A percentile compares a stretch with the other conserved stretches of the same genome.
These are phyloP conservation scores for Purpureocillium lavendulum DNA, from an alignment of 2,329 filamentous ascomycete genomes.

Conservation along the genomic window DNA sequence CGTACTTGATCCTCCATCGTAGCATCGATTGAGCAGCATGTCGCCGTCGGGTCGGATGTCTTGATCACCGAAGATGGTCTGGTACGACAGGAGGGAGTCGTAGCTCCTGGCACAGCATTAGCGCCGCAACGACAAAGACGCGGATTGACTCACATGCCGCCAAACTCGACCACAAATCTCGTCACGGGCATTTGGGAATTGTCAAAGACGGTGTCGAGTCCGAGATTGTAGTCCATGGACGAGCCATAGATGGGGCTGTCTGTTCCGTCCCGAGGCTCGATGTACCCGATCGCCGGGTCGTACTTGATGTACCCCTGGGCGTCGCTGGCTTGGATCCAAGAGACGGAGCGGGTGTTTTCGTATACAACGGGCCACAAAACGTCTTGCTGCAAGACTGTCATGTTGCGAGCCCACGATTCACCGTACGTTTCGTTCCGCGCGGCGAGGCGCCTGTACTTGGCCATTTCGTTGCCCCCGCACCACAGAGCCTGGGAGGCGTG, in stretches of 20 bases:
- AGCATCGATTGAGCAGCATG: too few relatives aligned
- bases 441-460: slow-evolving; percentile 38
- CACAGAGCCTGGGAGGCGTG: slow-evolving; percentile 46
- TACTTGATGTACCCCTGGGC: slow-evolving; percentile 52
- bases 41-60: too few relatives aligned
- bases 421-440: slow-evolving; percentile 21
- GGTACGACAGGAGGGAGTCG: slow-evolving; percentile 44
- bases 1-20: too few relatives aligned
- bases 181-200: slow-evolving; percentile 41
- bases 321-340: slow-evolving; percentile 50
- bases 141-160: slow-evolving; percentile 52
- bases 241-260: slow-evolving; percentile 46
- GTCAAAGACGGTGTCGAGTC: slow-evolving; percentile 42
- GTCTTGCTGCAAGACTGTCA: slow-evolving; percentile 46
- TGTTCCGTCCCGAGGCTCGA: slow-evolving; percentile 14
- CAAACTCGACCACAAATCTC: slow-evolving; percentile 54
- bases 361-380: slow-evolving; percentile 39
- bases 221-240: slow-evolving; percentile 52
- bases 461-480: slow-evolving; percentile 50
- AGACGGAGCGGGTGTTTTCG: slow-evolving; percentile 47
- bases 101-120: slow-evolving; percentile 44
- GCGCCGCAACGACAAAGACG: slow-evolving; percentile 41
- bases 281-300: slow-evolving; percentile 24
- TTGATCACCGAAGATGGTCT: too few relatives aligned
- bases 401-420: slow-evolving; percentile 44